phyloP scores from a whole-genome alignment of 2,329 filamentous ascomycete species.

The Colletotrichum eremochloae region DNA sequence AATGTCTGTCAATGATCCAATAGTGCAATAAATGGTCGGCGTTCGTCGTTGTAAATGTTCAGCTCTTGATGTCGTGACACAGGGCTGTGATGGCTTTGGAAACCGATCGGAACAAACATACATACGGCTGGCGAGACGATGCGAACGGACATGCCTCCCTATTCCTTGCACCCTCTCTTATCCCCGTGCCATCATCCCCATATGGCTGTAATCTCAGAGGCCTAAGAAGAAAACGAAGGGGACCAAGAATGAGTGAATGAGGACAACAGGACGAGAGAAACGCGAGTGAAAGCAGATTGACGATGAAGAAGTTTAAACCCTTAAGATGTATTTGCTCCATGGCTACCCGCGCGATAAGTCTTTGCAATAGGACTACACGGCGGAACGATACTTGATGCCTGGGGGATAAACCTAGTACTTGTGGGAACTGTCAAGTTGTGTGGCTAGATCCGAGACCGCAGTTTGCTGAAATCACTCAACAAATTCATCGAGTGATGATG shows the following conservation, averaged over 20 bases:
- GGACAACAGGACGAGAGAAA: neutral
- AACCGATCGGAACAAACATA: neutral
- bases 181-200: neutral
- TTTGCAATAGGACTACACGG: too few relatives aligned
- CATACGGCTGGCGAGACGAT: neutral
- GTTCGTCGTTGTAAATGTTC: neutral
- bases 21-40: neutral
- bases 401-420: neutral
- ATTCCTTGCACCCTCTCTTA: neutral
- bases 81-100: neutral
- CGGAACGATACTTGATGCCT: neutral
- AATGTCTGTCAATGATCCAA: neutral
- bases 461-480: neutral
- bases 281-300: neutral
- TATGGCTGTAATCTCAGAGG: neutral
- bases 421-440: neutral
- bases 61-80: neutral
- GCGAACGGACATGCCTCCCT: neutral
- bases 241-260: neutral
- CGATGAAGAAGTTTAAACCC: too few relatives aligned
- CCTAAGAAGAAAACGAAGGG: neutral
- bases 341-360: neutral
- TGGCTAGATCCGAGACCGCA: neutral
- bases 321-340: neutral
- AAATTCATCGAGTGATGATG: too few relatives aligned